Conservation (phyloP, 2,329 filamentous ascomycete species). For the Spiromastix sp. region DNA sequence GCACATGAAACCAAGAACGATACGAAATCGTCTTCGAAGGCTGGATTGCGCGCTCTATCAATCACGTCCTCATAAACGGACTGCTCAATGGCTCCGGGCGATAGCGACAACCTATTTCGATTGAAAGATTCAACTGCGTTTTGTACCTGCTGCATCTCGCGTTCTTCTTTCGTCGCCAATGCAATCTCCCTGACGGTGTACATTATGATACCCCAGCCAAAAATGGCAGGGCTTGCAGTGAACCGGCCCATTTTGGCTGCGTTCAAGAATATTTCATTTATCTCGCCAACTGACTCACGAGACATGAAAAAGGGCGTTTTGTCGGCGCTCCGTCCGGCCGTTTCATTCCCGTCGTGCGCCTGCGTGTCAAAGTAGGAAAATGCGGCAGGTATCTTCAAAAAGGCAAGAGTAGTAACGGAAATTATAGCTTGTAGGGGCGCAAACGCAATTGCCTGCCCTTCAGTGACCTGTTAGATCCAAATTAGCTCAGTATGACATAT, state of each 20-base stretch:
- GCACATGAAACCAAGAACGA: slow-evolving; percentile 37
- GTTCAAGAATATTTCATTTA: slow-evolving; percentile 60
- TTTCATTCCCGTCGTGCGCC: slow-evolving; percentile 14
- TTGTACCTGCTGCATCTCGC: slow-evolving; percentile 33
- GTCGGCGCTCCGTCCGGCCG: slow-evolving; percentile 14
- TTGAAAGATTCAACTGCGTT: slow-evolving; percentile 31
- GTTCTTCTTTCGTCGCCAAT: slow-evolving; percentile 48
- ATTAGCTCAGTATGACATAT: too few species aligned
- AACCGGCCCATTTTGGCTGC: slow-evolving; percentile 47
- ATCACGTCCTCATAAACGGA: slow-evolving; percentile 39
- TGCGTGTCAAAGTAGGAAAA: slow-evolving; percentile 39
- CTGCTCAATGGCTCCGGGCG: slow-evolving; percentile 22
- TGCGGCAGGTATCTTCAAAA: slow-evolving; percentile 58
- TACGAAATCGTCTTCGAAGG: slow-evolving; percentile 37
- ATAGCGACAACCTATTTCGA: slow-evolving; percentile 24
- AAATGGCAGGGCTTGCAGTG: slow-evolving; percentile 61
- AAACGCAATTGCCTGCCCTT: slow-evolving; percentile 27
- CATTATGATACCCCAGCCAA: slow-evolving; percentile 72
- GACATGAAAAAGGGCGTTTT: slow-evolving; percentile 56
- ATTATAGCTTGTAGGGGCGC: slow-evolving; percentile 59
- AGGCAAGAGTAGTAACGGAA: slow-evolving; percentile 58
- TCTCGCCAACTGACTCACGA: slow-evolving; percentile 56
- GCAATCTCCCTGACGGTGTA: slow-evolving; percentile 58
- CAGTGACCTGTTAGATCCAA: slow-evolving; percentile 24
- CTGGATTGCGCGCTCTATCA: slow-evolving; percentile 32